Conservation (phyloP, 23 red algal genomes). For the Gracilariopsis chorda region DNA sequence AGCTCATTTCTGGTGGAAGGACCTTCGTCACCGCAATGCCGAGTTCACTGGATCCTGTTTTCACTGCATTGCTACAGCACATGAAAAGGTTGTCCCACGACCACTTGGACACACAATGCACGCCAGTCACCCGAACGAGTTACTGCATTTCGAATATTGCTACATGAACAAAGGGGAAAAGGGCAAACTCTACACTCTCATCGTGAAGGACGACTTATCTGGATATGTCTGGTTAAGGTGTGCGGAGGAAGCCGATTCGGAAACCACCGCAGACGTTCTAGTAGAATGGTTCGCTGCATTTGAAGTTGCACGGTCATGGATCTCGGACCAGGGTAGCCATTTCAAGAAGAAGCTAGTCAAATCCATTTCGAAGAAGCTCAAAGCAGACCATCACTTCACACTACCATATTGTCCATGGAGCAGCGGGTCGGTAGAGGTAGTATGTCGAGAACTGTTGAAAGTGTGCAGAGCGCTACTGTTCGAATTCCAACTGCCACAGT, state of each 20-base stretch:
- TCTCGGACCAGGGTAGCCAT: too few relatives aligned
- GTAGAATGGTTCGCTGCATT: too few relatives aligned
- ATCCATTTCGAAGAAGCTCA: too few relatives aligned
- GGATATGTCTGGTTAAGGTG: not conserved
- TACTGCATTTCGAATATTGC: constrained; percentile 5
- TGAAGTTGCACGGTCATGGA: too few relatives aligned
- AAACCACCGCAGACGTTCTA: not conserved
- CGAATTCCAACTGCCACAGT: not conserved
- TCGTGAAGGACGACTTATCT: not conserved
- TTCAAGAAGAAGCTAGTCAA: not conserved
- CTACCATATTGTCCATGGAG: too few relatives aligned
- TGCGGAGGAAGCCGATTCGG: not conserved
- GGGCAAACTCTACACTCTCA: not conserved
- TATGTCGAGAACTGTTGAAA: not conserved
- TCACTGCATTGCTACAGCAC: not conserved
- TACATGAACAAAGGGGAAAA: not conserved
- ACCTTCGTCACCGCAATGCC: not conserved
- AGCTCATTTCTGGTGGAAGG: not conserved
- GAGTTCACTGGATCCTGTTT: constrained; percentile 9
- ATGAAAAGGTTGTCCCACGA: not conserved
- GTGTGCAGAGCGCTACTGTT: not conserved
- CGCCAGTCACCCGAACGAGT: constrained; percentile 1
- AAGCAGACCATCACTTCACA: too few relatives aligned
- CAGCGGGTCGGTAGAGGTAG: not conserved
- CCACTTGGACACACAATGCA: not conserved